Evolutionary conservation across 1,139 yeast species (phyloP), one percentile per base, ranked within the genome.

Genomic region (Diutina scorzettiae): DNA sequence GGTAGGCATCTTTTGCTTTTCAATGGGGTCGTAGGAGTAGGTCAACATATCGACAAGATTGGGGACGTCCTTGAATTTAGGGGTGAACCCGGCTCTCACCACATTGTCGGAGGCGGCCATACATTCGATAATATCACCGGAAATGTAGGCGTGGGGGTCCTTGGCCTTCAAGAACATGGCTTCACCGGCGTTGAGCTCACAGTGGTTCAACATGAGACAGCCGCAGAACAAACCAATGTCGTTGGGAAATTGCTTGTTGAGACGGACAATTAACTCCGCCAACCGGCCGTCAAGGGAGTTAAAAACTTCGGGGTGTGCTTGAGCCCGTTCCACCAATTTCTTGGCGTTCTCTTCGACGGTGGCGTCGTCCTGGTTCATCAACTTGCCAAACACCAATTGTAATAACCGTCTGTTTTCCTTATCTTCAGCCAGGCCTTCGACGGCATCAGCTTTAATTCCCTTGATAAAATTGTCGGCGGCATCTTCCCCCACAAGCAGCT

Each of bases 91-190:
- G 6, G 97, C 95, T 62, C 98, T 78, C 40, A 91, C 96, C 46
- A 91, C 99, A 56, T 91, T 91, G 60, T 91, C 99, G 33, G 95
- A 81, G 11, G 97, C 96, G 42, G 98, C 98, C 99, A 91, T 91
- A 68, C 98, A 93, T 65, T 91, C 99, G 55, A 91, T 89, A 52
- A 91, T 91, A 60, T 91, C 97, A 50, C 98, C 98, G 44, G 81
- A 74, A 49, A 91, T 91, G 64, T 93, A 91, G 29, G 98, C 98
- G 60, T 91, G 98, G 21, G 97, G 97, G 60, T 87, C 97, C 65
- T 87, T 86, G 42, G 98, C 98, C 59, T 85, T 86, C 59, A 91
- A 71, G 58, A 89, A 91, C 81, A 93, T 86, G 47, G 96, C 97
- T 66, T 91, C 95, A 47, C 99, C 99, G n/a, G 89, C 74, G 32